These are phyloP conservation scores for Epicoccum sorghinum DNA, from an alignment of 2,329 filamentous ascomycete genomes.

Conservation along the genomic window DNA sequence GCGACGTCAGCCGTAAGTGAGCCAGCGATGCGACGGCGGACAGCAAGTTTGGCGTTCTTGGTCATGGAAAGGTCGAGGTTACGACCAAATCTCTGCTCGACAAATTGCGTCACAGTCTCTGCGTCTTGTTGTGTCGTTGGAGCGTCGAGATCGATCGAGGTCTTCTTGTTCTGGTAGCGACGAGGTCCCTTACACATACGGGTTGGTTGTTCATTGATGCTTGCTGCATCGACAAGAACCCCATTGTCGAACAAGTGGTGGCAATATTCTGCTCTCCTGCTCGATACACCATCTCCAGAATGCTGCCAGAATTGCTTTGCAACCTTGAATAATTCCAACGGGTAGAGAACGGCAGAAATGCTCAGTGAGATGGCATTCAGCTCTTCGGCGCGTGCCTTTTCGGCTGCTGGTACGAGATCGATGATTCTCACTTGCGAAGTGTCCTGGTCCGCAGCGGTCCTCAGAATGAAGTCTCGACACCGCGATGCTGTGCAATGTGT, in stretches of 20 bases:
- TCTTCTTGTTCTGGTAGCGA: constrained; percentile 72
- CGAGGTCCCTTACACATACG: constrained; percentile 71
- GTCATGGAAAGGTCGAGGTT: constrained; percentile 84
- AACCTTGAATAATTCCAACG: constrained; percentile 67
- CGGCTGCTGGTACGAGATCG: constrained; percentile 67
- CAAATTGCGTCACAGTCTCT: constrained; percentile 65
- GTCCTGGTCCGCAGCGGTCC: constrained; percentile 61
- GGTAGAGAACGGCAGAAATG: constrained; percentile 68
- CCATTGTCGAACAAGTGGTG: constrained; percentile 74
- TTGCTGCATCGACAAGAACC: constrained; percentile 61
- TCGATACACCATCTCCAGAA: constrained; percentile 89
- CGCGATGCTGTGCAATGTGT: constrained; percentile 71
- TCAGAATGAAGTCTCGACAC: constrained; percentile 74
- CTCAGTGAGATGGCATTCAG: constrained; percentile 52
- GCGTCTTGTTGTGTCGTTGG: constrained; percentile 23
- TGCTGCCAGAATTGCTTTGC: constrained; percentile 99
- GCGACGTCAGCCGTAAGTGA: constrained; percentile 77
- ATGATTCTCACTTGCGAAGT: constrained; percentile 60
- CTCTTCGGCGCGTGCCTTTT: constrained; percentile 57
- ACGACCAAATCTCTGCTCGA: constrained; percentile 92
- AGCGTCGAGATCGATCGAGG: constrained; percentile 54
- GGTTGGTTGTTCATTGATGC: constrained; percentile 40
- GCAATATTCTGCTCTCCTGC: constrained; percentile 89
- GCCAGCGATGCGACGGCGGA: constrained; percentile 85
- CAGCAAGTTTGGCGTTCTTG: constrained; percentile 81